Conservation (phyloP, 441 rosid genomes). For the Corymbia calophylla region DNA sequence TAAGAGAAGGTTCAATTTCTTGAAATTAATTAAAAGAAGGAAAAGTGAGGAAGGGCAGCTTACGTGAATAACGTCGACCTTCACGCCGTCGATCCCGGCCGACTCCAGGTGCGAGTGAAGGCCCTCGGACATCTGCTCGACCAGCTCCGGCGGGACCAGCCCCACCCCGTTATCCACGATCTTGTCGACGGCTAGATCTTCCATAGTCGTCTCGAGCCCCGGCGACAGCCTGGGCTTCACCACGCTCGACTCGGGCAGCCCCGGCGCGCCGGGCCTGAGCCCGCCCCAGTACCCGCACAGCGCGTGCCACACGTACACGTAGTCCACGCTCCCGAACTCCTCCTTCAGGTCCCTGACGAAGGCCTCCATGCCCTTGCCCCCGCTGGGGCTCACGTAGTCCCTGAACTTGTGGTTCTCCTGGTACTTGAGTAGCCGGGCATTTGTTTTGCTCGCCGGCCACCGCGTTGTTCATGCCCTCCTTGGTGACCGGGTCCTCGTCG, state of each 20-base stretch:
- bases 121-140: conserved; percentile 58
- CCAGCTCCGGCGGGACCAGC: conserved; percentile 60
- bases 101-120: conserved; percentile 62
- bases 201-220: conserved; percentile 66
- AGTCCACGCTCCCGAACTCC: conserved; percentile 65
- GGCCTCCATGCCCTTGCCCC: conserved; percentile 57
- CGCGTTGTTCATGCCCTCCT: conserved; percentile 62
- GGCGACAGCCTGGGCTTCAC: conserved; percentile 50
- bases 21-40: too few relatives aligned
- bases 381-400: conserved; percentile 44
- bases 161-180: conserved; percentile 64
- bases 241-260: conserved; percentile 40
- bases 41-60: conserved; percentile 7
- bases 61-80: conserved; percentile 94
- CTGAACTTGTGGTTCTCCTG: conserved; percentile 79
- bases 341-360: conserved; percentile 72
- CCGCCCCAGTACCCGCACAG: conserved; percentile 98
- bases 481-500: conserved; percentile 53
- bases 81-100: conserved; percentile 89
- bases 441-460: conserved; percentile 92
- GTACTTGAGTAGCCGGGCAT: conserved; percentile 62
- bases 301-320: conserved; percentile 93
- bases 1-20: too few relatives aligned
- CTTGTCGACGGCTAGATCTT: conserved; percentile 92
- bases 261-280: conserved; percentile 65